Evolutionary conservation across 208 protist species (phyloP), one percentile per base, ranked within the genome.

Genomic region (Leishmania guyanensis): DNA sequence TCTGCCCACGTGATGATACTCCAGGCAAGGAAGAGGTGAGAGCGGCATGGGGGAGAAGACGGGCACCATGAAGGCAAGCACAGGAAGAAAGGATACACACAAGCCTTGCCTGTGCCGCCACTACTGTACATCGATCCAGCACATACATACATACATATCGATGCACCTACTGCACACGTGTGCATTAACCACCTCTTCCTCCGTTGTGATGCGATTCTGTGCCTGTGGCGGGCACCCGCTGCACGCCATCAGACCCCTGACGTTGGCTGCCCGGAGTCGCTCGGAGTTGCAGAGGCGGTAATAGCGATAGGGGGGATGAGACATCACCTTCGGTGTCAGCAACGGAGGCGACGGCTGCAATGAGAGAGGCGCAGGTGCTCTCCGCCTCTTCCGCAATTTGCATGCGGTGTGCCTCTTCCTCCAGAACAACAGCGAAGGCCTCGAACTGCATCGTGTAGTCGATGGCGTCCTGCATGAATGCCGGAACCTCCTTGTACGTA

Each of bases 341-440:
- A 39, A 6, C 51, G 33, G 53, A 46, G 72, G 22, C 3, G n/a
- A 64, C 8, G 20, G n/a, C 68, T 26, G 50, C 74, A 39, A 16
- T 36, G 17, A 79, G 26, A 26, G 46, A 46, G 17, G 53, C 53
- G n/a, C 3, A 62, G 73, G 51, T 65, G 10, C 53, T 74, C 46
- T 77, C 80, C 1, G 54, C 74, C 74, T 75, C 79, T 16, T 95
- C 90, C n/a, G 90, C 79, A 43, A 95, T 48, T 22, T 33, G 64
- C 93, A 97, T 97, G 8, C 93, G 89, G 39, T 81, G 68, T 8
- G 85, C 90, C 78, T 97, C 93, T 79, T 97, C 93, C 5, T 72
- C 26, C 22, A 86, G 68, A 54, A 88, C 83, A 8, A 90, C 54
- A 16, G 83, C 90, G 29, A 92, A 88, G 36, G 71, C 68, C 64